Conservation (phyloP, 495 filamentous ascomycete species). For the Haplographium delicatum region DNA sequence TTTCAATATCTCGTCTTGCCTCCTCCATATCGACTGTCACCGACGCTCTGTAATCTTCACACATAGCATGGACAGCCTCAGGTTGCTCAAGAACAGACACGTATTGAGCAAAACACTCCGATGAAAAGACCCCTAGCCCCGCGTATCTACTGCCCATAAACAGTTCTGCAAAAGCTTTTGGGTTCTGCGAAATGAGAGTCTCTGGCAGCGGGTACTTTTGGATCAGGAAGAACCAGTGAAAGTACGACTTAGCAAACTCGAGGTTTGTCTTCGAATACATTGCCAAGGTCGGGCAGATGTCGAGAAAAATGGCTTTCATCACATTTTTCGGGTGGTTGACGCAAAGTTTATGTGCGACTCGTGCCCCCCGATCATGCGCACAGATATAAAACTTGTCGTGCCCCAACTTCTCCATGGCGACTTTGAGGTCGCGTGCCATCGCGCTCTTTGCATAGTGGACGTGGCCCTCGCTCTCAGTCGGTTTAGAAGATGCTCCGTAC, state of each 20-base stretch:
- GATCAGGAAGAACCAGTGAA: slow-evolving; percentile 41
- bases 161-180: slow-evolving; percentile 20
- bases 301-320: slow-evolving; percentile 31
- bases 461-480: slow-evolving; percentile 11
- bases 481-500: slow-evolving; percentile 36
- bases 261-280: slow-evolving; percentile 31
- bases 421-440: slow-evolving; percentile 33
- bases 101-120: slow-evolving; percentile 7
- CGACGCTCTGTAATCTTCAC: slow-evolving; percentile 37
- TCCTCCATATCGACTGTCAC: slow-evolving; percentile 33
- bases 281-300: slow-evolving; percentile 34
- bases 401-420: slow-evolving; percentile 29
- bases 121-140: slow-evolving; percentile 26
- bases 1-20: slow-evolving; percentile 24
- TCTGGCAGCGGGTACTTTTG: slow-evolving; percentile 34
- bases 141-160: slow-evolving; percentile 25
- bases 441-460: slow-evolving; percentile 29
- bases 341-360: slow-evolving; percentile 33
- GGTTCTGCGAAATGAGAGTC: slow-evolving; percentile 25
- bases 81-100: slow-evolving; percentile 19
- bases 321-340: slow-evolving; percentile 30
- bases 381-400: slow-evolving; percentile 25
- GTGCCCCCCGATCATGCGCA: slow-evolving; percentile 36
- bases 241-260: slow-evolving; percentile 33
- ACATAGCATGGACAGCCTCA: slow-evolving; percentile 33